phyloP scores from a whole-genome alignment of 2,329 filamentous ascomycete genomes.

The Fusarium fujikuroi region DNA sequence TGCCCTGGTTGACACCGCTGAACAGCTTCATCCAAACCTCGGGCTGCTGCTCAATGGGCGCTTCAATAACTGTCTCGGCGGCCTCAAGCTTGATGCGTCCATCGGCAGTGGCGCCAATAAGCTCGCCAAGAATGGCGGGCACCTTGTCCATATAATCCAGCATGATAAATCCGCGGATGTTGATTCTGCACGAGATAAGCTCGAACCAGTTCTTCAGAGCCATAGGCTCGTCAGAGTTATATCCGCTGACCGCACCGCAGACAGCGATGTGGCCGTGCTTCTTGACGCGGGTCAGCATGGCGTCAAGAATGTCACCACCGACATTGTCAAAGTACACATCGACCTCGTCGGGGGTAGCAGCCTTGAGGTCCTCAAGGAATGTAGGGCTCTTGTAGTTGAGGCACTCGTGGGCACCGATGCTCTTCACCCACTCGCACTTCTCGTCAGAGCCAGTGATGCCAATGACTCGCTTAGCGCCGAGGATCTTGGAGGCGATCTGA shows the following conservation, averaged over 20 bases:
- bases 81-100: conserved; percentile 42
- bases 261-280: conserved; percentile 41
- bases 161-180: conserved; percentile 45
- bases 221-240: conserved; percentile 46
- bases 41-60: conserved; percentile 43
- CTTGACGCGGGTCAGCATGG: conserved; percentile 46
- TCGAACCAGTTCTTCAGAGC: conserved; percentile 46
- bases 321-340: conserved; percentile 48
- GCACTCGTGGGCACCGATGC: conserved; percentile 44
- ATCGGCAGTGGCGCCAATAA: conserved; percentile 44
- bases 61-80: conserved; percentile 43
- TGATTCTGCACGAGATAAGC: conserved; percentile 43
- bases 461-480: conserved; percentile 45
- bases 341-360: conserved; percentile 43
- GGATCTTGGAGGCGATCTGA: conserved; percentile 44
- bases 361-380: conserved; percentile 43
- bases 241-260: conserved; percentile 42
- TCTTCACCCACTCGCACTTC: conserved; percentile 45
- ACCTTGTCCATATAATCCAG: conserved; percentile 46
- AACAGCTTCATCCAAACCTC: conserved; percentile 44
- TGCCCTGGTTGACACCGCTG: conserved; percentile 44
- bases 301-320: conserved; percentile 42
- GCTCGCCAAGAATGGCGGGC: conserved; percentile 40
- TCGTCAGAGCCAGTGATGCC: conserved; percentile 45
- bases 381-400: conserved; percentile 48